Evolutionary conservation across 495 filamentous ascomycete species (phyloP), one percentile per base, ranked within the genome.

Genomic region (Diplogelasinospora grovesii): DNA sequence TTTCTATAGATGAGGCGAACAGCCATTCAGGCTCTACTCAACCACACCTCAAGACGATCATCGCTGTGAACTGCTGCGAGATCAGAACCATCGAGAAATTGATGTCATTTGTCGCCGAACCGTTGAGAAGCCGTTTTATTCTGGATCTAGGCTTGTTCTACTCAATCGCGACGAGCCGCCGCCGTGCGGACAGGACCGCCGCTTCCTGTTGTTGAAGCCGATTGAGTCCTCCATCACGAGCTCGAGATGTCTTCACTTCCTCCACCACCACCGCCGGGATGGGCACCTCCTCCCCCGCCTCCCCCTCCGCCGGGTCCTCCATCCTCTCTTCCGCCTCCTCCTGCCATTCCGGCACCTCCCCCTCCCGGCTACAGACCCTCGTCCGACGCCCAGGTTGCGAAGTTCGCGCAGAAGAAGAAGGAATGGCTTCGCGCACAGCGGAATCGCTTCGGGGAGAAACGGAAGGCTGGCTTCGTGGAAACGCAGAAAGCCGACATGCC

Each of bases 401-500:
- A 97, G 67, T 95, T 96, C 59, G 85, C 87, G 39, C 83, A 93
- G 66, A 99, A 97, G 74, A 97, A 96, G 74, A 93, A 89, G 61
- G 88, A 96, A 80, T 99, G 93, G 93, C 71, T 96, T 60, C 85
- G 92, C 36, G 78, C 74, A 54, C 90, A 96, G 68, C 79, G 87
- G 52, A 90, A 86, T 57, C 82, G 93, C 31, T 99, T 97, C 50
- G 85, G 88, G 35, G 93, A 99, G 74, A 96, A 94, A 73, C 73
- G 92, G 39, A 96, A 95, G 65, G 88, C 82, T 5, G 93, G 93
- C 3, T 96, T 93, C 49, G 85, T 97, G 5, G 90, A 97, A 62
- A 95, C 89, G 15, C 89, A 97, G 60, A 99, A 99, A 73, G 87
- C 87, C 6, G 93, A 99, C 57, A 95, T 99, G 89, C 93, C 93